Evolutionary conservation across 371 early-diverging fungal species (phyloP), one percentile per base, ranked within the genome.

Genomic region (Circinella umbellata): DNA sequence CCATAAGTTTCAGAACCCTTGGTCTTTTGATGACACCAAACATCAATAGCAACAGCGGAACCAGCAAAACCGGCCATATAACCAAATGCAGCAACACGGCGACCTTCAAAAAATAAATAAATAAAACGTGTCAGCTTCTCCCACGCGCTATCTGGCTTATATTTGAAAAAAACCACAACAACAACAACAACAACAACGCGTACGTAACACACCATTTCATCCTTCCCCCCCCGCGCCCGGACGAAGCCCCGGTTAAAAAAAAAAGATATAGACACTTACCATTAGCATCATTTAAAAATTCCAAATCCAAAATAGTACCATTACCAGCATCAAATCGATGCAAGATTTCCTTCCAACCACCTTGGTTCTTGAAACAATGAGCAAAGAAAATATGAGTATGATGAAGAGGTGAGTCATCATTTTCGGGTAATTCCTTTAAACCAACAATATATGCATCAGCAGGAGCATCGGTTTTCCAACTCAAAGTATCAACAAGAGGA

Each of bases 41-140:
- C 87, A 76, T 96, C 95, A 69, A 97, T 86, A 55, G 92, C 96
- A 60, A 97, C 88, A 15, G 99, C 97, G 38, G 94, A 79, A 36
- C 99, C 99, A 27, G 98, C 95, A 76, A 95, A 98, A 15, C 98
- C 99, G 53, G 99, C 99, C 81, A 96, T 93, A 81, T 94, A 98
- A 55, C 97, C 99, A 75, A 96, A 98, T 7, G 99, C 99, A 63
- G 99, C 97, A 20, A 98, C 96, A 69, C 99, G 91, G 63, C 98
- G 92, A 63, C 67, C 64, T 60, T 27, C 0, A 27, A 27, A 27
- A 57, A 17, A 34, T 37, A 11, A n/a, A 17, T n/a, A 15, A 15
- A 53, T 18, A 47, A 94, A 53, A 53, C 5, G 5, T n/a, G 53
- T 53, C 20, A 53, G 2, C 53, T 6, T 15, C 15, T 53, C 53